phyloP scores from a whole-genome alignment of 2,329 filamentous ascomycete genomes.

The Trichoderma sp. region DNA sequence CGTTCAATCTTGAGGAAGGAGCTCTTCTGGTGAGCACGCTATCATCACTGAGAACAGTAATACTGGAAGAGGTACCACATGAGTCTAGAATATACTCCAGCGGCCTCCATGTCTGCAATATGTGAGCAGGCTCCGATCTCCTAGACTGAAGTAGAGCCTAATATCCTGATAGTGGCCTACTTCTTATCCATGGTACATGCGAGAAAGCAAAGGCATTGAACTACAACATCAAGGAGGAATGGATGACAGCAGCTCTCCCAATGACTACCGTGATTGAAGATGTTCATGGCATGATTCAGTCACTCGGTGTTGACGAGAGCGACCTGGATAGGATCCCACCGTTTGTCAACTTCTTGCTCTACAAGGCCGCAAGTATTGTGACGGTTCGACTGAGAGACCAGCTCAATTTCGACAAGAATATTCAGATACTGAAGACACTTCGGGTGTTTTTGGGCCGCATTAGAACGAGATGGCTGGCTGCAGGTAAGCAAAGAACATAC shows the following conservation, averaged over 20 bases:
- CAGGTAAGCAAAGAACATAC: neutral
- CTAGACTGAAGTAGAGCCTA: neutral
- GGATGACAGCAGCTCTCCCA: neutral
- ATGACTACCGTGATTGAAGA: neutral
- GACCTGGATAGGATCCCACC: neutral
- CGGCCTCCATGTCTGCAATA: slow-evolving; percentile 5
- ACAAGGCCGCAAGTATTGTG: slow-evolving; percentile 2
- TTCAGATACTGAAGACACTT: neutral
- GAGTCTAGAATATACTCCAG: neutral
- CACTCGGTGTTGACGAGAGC: neutral
- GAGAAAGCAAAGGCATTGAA: neutral
- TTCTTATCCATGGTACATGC: neutral
- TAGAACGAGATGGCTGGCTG: neutral
- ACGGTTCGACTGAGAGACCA: neutral
- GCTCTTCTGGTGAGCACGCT: neutral
- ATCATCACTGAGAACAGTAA: neutral
- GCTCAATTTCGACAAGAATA: neutral
- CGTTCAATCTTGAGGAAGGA: slow-evolving; percentile 7
- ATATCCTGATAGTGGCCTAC: neutral
- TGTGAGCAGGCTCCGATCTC: neutral
- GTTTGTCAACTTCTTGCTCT: neutral
- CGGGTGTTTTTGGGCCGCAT: neutral
- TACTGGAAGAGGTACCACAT: neutral
- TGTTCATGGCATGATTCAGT: neutral
- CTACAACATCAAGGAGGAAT: neutral